Evolutionary conservation across 1,284 basidiomycete genomes (phyloP), one percentile per base, ranked within the genome.

Genomic region (Baeospora myosura): DNA sequence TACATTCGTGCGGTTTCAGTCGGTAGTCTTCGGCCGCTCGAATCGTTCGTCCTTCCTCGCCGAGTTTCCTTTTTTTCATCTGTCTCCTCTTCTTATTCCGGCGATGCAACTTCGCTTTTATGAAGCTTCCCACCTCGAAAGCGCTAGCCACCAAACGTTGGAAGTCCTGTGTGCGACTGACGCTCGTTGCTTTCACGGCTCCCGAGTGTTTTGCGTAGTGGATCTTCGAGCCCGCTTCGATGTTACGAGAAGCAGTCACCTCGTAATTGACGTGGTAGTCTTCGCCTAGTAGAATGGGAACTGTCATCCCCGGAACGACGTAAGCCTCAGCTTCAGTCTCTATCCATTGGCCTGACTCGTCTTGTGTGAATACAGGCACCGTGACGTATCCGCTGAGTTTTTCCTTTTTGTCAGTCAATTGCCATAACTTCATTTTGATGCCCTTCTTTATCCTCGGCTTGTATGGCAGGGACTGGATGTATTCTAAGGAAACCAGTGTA

Each of bases 201-300:
- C 14, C 8, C 14, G 26, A 7, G 2, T 8, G 8, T 17, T 5
- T 7, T 10, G 14, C 28, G 39, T 4, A 37, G 5, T 14, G 21
- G 16, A 44, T 22, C 6, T 2, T 1, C 0, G 42, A 20, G 2
- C 38, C 38, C 2, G 16, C 20, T 1, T 40, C 42, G 2, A 40
- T 2, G 11, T 31, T 30, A 2, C 42, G 1, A 0, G 37, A 12
- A 4, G 52, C 41, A 2, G 29, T 23, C 2, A 57, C 6, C 33
- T 52, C 50, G 37, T 58, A 58, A 4, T 44, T 34, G 3, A 38
- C 22, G 8, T 57, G 57, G 47, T 53, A 59, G 33, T 59, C 58
- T 26, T 59, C 53, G 10, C 58, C 58, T 2, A 60, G 35, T 0
- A 60, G 46, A 0, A 60, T 20, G 0, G 54, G 54, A 0, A 54